Conservation (phyloP, 192 early-diverging fungal genomes). For the Gigaspora rosea region DNA sequence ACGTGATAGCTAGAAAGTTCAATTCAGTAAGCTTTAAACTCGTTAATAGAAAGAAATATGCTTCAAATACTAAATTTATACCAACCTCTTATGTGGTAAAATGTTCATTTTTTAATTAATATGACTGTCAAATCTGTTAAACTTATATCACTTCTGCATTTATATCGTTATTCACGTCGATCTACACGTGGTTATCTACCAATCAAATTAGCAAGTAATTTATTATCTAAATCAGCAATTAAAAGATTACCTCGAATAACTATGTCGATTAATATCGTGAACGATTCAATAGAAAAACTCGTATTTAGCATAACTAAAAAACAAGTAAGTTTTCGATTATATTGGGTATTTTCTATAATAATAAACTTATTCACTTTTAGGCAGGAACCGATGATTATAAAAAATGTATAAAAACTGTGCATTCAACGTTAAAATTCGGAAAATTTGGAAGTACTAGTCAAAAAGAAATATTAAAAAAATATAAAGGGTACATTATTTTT, state of each 20-base stretch:
- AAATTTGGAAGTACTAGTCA: constrained; percentile 21
- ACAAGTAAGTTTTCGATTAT: neutral
- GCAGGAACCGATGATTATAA: neutral
- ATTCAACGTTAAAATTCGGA: neutral
- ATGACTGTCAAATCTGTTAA: no score
- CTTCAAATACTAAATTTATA: neutral
- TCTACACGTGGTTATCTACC: no score
- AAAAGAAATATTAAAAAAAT: neutral
- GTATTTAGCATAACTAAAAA: neutral
- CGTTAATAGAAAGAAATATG: neutral
- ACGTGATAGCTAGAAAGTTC: constrained; percentile 66
- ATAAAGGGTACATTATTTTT: constrained; percentile 8
- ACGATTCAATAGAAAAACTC: neutral
- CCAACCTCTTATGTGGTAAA: constrained; percentile 66
- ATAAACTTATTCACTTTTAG: neutral
- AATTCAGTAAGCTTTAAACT: neutral
- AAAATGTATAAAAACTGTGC: constrained; percentile 1
- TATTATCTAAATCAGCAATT: no score
- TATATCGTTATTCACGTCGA: no score
- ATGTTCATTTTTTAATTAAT: constrained; percentile 54
- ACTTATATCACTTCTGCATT: no score
- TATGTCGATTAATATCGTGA: constrained; percentile 5
- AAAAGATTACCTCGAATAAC: no score
- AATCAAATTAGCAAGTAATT: no score
- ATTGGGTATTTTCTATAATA: neutral